Base-by-base conservation (phyloP, 768 basidiomycete species). In the Gymnopilus dilepis region DNA sequence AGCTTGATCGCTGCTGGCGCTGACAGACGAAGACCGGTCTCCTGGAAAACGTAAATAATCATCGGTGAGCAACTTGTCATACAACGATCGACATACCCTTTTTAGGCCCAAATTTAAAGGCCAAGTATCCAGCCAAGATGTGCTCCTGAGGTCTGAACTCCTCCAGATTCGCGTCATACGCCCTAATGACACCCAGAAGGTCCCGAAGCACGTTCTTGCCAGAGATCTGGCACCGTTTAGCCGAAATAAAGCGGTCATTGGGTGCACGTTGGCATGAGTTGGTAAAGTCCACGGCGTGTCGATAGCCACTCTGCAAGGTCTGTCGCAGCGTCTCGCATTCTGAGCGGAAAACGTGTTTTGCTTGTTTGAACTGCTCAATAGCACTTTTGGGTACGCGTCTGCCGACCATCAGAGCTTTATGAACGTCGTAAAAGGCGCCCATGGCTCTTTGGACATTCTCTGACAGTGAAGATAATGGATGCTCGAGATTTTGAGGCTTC, bases 241-340 rank as follows among this genome's bases (percentile, higher is more conserved):
- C 61, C 1, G 68, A 63, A 3, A 65, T 56, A 13, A 58, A 56
- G n/a, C 67, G 66, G 48, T 67, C 67, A 47, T 66, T 59, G 22
- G 66, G 65, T 4, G 63, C 61, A 38, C 66, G 64, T 41, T 67
- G 66, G 53, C 66, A 66, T 17, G 64, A 66, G 37, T 65, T 55
- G 41, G 63, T 42, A 33, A 64, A 67, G 57, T 69, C 67, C 19
- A 63, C 58, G 0, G 65, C 61, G 43, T 71, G 70, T 3, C 65
- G 63, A 50, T 67, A 69, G n/a, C 50, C 64, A 45, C 58, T 62
- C 45, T 67, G 66, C 13, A 71, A 37, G 12, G 64, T 43, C 30
- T 63, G 61, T 37, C 65, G 67, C 11, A 70, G 56, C n/a, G 41
- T 61, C 48, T 68, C 65, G 58, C 63, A 66, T 37, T 70, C 67